phyloP scores from a whole-genome alignment of 2,329 filamentous ascomycete genomes.

The Diplodia seriata region DNA sequence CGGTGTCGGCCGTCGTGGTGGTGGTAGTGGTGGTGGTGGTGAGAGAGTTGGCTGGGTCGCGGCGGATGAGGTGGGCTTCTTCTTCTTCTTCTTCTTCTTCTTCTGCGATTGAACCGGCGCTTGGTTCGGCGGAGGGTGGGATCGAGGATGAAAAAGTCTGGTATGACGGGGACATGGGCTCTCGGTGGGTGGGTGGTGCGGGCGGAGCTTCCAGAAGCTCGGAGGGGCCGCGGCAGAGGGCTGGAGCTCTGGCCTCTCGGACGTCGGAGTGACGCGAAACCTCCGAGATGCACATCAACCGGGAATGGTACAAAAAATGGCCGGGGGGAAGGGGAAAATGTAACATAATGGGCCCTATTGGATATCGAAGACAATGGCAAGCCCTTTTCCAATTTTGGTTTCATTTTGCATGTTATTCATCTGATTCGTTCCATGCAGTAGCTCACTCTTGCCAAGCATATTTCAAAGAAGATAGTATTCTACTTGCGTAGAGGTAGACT shows the following conservation, averaged over 20 bases:
- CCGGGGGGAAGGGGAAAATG: too few species aligned
- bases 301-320: too few species aligned
- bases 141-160: not conserved
- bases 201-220: not conserved
- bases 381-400: too few species aligned
- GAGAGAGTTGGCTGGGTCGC: not conserved
- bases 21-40: too few species aligned
- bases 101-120: not conserved
- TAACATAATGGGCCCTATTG: too few species aligned
- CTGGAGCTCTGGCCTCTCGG: slow-evolving; percentile 7
- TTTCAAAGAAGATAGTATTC: too few species aligned
- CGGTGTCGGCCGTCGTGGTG: not conserved
- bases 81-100: slow-evolving; percentile 9
- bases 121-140: not conserved
- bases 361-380: too few species aligned
- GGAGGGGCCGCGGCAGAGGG: not conserved
- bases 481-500: too few species aligned
- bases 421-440: too few species aligned
- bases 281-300: not conserved
- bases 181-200: not conserved
- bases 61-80: slow-evolving; percentile 6
- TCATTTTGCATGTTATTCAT: too few species aligned
- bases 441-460: too few species aligned
- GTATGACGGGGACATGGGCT: not conserved
- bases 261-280: not conserved